Conservation (phyloP, 768 basidiomycete species). For the Lyophyllum atratum region DNA sequence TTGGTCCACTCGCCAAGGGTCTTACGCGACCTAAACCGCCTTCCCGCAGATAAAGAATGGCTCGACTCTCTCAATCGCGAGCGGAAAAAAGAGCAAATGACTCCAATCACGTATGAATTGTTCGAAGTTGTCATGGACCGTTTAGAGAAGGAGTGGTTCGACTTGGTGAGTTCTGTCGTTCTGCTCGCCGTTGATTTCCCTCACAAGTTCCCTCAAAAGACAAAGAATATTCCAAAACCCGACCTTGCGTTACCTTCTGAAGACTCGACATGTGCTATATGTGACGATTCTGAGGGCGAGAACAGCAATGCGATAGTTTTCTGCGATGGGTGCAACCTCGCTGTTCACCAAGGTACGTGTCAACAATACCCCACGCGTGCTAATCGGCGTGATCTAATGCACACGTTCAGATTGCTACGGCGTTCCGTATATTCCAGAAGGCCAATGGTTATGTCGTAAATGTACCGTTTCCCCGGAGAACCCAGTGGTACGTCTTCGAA, state of each 20-base stretch:
- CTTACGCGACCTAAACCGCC: not conserved
- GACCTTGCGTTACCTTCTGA: constrained; percentile 88
- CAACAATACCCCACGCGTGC: not conserved
- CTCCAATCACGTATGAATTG: constrained; percentile 75
- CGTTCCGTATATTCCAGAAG: constrained; percentile 98
- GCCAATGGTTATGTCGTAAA: constrained; percentile 98
- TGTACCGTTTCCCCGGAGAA: constrained; percentile 97
- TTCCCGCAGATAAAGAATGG: constrained; percentile 85
- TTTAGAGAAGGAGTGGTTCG: constrained; percentile 99
- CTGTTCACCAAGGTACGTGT: constrained; percentile 93
- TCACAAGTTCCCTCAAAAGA: constrained; percentile 46
- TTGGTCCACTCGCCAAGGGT: constrained; percentile 27
- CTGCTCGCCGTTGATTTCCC: not conserved
- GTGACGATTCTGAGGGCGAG: constrained; percentile 98
- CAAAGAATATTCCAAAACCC: constrained; percentile 90
- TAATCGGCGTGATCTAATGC: not conserved
- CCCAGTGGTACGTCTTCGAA: constrained; percentile 73
- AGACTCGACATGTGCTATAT: constrained; percentile 95
- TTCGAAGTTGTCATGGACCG: constrained; percentile 98
- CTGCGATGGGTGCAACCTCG: constrained; percentile 97
- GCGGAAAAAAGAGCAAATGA: constrained; percentile 72
- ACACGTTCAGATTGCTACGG: constrained; percentile 86
- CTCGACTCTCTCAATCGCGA: constrained; percentile 83
- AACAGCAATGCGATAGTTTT: constrained; percentile 99
- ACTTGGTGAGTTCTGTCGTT: constrained; percentile 61